phyloP scores from a whole-genome alignment of 345 rosid species.

The Theobroma cacao region DNA sequence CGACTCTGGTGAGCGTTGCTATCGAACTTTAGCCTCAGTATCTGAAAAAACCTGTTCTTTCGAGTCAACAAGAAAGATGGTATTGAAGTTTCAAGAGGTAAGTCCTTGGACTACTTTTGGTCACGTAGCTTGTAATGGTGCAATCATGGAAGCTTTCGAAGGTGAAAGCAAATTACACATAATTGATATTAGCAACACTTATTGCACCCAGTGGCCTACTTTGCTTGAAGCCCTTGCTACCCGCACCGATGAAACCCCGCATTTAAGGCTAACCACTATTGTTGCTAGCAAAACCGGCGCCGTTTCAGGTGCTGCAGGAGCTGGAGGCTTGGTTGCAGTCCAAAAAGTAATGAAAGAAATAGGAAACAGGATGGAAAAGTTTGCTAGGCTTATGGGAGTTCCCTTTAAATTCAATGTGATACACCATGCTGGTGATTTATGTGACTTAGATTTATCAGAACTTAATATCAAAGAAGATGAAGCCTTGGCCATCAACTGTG shows the following conservation, averaged over 20 bases:
- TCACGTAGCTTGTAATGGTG: constrained; percentile 92
- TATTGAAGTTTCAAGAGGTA: constrained; percentile 88
- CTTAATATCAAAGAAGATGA: constrained; percentile 63
- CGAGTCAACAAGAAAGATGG: constrained; percentile 74
- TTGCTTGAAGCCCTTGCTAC: constrained; percentile 96
- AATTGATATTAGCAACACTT: constrained; percentile 83
- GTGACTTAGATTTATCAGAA: constrained; percentile 53
- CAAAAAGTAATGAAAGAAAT: constrained; percentile 92
- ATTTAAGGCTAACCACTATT: constrained; percentile 67
- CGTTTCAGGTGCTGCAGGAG: constrained; percentile 14
- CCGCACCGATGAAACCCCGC: constrained; percentile 86
- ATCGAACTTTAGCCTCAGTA: constrained; percentile 54
- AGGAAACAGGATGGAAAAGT: constrained; percentile 83
- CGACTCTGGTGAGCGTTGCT: constrained; percentile 65
- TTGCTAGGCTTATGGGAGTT: constrained; percentile 96
- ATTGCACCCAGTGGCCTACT: constrained; percentile 98
- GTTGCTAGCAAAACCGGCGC: constrained; percentile 37
- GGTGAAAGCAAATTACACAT: constrained; percentile 80
- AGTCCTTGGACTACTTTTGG: constrained; percentile 98
- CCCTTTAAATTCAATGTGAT: constrained; percentile 85
- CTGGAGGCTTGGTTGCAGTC: constrained; percentile 36
- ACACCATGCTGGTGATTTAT: constrained; percentile 72
- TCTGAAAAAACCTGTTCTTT: constrained; percentile 77
- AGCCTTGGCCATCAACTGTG: constrained; percentile 75
- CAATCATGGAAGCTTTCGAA: constrained; percentile 88